A percentile compares a stretch with the other conserved stretches of the same genome.
These are phyloP conservation scores for Aspergillus fischeri DNA, from an alignment of 2,329 filamentous ascomycete species.

Conservation along the genomic window DNA sequence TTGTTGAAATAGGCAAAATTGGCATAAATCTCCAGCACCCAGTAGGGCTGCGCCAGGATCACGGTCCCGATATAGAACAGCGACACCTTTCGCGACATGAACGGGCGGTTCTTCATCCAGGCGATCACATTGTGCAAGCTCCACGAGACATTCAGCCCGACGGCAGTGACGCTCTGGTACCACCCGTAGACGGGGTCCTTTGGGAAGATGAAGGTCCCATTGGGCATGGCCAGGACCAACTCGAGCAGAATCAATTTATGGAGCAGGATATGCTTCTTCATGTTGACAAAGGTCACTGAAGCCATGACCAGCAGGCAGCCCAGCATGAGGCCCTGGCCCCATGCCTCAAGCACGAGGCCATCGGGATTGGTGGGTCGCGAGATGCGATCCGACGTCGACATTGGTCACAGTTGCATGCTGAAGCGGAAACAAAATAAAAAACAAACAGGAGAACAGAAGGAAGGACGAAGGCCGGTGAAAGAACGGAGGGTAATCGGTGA, in stretches of 20 bases:
- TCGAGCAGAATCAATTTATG: slow-evolving; percentile 51
- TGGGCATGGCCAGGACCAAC: slow-evolving; percentile 54
- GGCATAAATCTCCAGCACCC: slow-evolving; percentile 61
- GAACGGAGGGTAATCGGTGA: background rate
- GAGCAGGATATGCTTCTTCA: slow-evolving; percentile 45
- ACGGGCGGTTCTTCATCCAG: slow-evolving; percentile 64
- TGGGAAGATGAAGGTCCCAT: slow-evolving; percentile 59
- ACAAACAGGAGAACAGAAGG: background rate
- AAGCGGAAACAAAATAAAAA: background rate
- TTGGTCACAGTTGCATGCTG: slow-evolving; percentile 2
- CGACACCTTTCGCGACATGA: slow-evolving; percentile 49
- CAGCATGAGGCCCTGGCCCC: slow-evolving; percentile 49
- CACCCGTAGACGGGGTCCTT: slow-evolving; percentile 55
- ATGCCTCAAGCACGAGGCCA: slow-evolving; percentile 42
- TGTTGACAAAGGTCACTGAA: slow-evolving; percentile 48
- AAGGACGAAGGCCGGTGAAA: background rate
- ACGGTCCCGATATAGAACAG: slow-evolving; percentile 57
- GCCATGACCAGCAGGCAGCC: slow-evolving; percentile 48
- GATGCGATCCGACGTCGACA: slow-evolving; percentile 11
- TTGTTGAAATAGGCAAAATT: slow-evolving; percentile 63
- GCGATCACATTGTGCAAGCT: slow-evolving; percentile 62
- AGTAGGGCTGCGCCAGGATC: slow-evolving; percentile 58
- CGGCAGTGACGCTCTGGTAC: slow-evolving; percentile 59
- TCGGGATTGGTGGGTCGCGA: slow-evolving; percentile 25
- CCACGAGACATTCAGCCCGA: slow-evolving; percentile 61